A percentile compares a stretch with the other conserved stretches of the same genome.
phyloP scores from a whole-genome alignment of 2,329 filamentous ascomycete genomes.

The Microdochium nivale region DNA sequence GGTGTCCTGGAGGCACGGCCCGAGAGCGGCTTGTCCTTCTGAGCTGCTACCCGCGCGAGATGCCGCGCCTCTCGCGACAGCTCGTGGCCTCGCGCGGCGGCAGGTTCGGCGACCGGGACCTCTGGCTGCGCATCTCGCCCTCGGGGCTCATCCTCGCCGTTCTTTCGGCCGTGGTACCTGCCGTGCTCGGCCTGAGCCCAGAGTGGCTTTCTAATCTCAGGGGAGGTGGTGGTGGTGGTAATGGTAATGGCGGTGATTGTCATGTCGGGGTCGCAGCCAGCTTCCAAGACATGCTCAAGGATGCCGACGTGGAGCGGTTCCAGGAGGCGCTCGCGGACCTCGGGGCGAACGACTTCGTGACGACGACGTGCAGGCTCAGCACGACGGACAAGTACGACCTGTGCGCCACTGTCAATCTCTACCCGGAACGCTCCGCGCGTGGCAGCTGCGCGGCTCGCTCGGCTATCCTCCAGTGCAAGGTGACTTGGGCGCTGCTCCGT shows the following conservation, averaged over 20 bases:
- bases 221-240: neutral
- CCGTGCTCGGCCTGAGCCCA: neutral
- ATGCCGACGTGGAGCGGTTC: neutral
- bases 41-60: neutral
- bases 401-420: neutral
- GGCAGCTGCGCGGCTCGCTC: no score
- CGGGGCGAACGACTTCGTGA: neutral
- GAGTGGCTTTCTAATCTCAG: neutral
- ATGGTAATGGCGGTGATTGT: neutral
- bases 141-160: neutral
- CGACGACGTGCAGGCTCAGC: neutral
- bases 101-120: neutral
- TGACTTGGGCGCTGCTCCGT: no score
- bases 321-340: neutral
- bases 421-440: no score
- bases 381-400: neutral
- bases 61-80: neutral
- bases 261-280: neutral
- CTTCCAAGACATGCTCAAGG: neutral
- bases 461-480: no score
- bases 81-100: neutral
- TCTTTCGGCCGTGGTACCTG: neutral
- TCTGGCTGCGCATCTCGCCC: neutral
- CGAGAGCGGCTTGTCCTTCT: neutral
- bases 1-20: neutral